Conservation (phyloP, 2,329 filamentous ascomycete species). For the Neofusicoccum parvum region DNA sequence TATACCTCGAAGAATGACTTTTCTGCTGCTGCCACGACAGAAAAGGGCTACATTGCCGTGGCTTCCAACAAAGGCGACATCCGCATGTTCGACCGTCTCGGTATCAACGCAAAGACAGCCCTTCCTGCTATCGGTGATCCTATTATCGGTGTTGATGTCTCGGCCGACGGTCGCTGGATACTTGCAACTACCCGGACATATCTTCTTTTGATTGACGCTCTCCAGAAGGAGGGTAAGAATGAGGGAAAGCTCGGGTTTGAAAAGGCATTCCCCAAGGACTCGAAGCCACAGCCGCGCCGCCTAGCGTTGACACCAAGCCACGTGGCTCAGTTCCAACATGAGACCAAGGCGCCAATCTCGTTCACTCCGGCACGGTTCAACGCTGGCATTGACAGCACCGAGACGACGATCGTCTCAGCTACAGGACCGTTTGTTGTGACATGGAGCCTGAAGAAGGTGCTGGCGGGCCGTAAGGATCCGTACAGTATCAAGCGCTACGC, state of each 20-base stretch:
- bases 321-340: conserved; percentile 95
- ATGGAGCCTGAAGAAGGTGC: conserved; percentile 90
- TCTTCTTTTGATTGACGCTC: conserved; percentile 85
- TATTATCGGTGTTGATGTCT: conserved; percentile 93
- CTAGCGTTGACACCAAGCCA: conserved; percentile 87
- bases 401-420: conserved; percentile 95
- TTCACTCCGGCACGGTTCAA: conserved; percentile 97
- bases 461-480: conserved; percentile 78
- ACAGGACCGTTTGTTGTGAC: conserved; percentile 96
- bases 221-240: conserved; percentile 92
- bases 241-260: conserved; percentile 98
- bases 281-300: conserved; percentile 89
- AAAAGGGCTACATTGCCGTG: conserved; percentile 95
- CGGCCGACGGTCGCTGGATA: conserved; percentile 93
- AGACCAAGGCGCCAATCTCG: conserved; percentile 80
- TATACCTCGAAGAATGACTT: conserved; percentile 98
- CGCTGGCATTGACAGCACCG: conserved; percentile 74
- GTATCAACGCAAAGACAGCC: conserved; percentile 96
- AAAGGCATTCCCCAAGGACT: conserved; percentile 85
- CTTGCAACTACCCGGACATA: conserved; percentile 94
- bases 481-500: conserved; percentile 97
- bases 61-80: conserved; percentile 98
- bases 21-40: conserved; percentile 88
- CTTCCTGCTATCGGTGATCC: conserved; percentile 93
- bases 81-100: conserved; percentile 91